Percentiles rank a stretch among this genome's conserved stretches.
Conservation (phyloP, 139 green algal species). For the Spirogloea muscicola region DNA sequence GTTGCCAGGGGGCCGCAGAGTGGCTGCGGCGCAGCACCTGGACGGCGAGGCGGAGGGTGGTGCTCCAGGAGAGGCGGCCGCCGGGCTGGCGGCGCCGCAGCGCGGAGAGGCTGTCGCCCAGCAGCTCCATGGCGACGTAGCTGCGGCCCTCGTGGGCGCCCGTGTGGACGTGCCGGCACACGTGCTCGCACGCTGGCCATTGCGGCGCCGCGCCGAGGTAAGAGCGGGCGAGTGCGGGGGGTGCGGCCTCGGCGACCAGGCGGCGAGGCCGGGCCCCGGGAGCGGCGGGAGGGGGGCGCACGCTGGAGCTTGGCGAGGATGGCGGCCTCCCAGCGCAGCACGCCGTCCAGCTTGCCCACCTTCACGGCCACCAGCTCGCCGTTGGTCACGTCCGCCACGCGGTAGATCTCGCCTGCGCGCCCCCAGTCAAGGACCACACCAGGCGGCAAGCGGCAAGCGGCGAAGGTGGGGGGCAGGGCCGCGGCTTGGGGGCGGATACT, state of each 20-base stretch:
- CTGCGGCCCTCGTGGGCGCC: constrained; percentile 42
- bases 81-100: constrained; percentile 36
- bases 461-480: no score
- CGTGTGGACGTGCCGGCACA: constrained; percentile 51
- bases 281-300: background rate
- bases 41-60: constrained; percentile 10
- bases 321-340: constrained; percentile 24
- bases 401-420: constrained; percentile 39
- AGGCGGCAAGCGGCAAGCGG: no score
- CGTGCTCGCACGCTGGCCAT: constrained; percentile 19
- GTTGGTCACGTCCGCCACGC: background rate
- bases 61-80: constrained; percentile 44
- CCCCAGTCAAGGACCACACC: no score
- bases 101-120: constrained; percentile 70
- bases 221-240: background rate
- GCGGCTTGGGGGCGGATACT: no score
- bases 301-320: constrained; percentile 25
- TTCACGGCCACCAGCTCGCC: constrained; percentile 21
- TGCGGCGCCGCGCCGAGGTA: background rate
- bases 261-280: background rate
- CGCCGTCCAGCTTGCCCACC: constrained; percentile 33
- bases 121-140: constrained; percentile 80
- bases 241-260: background rate
- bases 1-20: no score
- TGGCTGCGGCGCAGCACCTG: constrained; percentile 36